A percentile compares a stretch with the other conserved stretches of the same genome.
These are phyloP conservation scores for Talaromyces rugulosus DNA, from an alignment of 2,329 filamentous ascomycete genomes.

Conservation along the genomic window DNA sequence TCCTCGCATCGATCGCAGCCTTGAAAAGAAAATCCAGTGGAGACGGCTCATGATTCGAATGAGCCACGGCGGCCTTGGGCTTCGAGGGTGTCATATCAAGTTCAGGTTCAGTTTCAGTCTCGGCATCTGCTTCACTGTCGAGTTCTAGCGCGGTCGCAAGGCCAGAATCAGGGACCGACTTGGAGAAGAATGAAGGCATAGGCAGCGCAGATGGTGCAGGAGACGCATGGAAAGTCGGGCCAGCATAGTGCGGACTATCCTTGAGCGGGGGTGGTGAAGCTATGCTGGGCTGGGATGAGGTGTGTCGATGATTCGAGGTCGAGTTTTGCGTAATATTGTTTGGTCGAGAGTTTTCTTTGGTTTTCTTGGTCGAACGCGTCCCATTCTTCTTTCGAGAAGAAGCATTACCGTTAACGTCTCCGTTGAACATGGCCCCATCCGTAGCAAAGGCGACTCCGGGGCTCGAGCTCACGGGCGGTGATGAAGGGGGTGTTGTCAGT, in stretches of 20 bases:
- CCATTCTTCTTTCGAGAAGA: constrained; percentile 32
- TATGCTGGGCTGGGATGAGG: constrained; percentile 31
- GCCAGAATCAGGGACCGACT: constrained; percentile 64
- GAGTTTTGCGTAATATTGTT: constrained; percentile 19
- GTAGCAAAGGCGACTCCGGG: constrained; percentile 24
- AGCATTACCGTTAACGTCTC: constrained; percentile 17
- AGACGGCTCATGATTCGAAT: constrained; percentile 56
- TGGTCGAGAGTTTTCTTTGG: constrained; percentile 22
- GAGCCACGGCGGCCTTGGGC: constrained; percentile 34
- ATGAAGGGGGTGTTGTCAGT: constrained; percentile 34
- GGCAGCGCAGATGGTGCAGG: constrained; percentile 86
- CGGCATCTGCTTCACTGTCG: constrained; percentile 32
- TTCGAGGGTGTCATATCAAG: constrained; percentile 42
- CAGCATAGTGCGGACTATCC: constrained; percentile 62
- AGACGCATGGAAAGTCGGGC: constrained; percentile 90
- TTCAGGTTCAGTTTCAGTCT: constrained; percentile 17
- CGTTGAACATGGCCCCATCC: constrained; percentile 21
- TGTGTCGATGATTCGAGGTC: constrained; percentile 25
- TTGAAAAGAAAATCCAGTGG: constrained; percentile 89
- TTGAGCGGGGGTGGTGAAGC: constrained; percentile 40
- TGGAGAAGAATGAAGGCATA: constrained; percentile 82
- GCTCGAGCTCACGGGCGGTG: constrained; percentile 26
- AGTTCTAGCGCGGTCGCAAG: constrained; percentile 30
- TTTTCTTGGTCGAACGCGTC: constrained; percentile 32
- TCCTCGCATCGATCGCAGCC: constrained; percentile 66